Percentiles rank a stretch among this genome's conserved stretches.
Evolutionary conservation across 2,329 filamentous ascomycete genomes (phyloP).

Genomic region (Cordyceps fumosorosea): DNA sequence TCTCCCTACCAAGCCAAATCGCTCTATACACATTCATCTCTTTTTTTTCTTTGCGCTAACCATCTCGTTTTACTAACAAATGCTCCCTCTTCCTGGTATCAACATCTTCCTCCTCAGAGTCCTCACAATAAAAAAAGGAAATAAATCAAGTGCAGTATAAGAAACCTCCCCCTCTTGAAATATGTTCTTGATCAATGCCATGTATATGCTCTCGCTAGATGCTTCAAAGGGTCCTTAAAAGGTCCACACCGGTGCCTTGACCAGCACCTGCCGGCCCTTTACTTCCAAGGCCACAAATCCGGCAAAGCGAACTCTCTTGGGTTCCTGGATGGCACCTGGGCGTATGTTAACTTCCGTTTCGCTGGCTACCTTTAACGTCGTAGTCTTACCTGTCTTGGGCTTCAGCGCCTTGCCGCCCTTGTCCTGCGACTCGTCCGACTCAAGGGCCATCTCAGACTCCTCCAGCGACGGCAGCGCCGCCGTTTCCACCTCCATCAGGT

Average conservation of each 20-base stretch:
- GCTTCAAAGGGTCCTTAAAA: conserved; percentile 31
- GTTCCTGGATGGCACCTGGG: conserved; percentile 38
- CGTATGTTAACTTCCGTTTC: conserved; percentile 21
- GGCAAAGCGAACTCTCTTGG: conserved; percentile 61
- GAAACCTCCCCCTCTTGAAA: neutral
- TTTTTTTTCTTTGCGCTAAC: neutral
- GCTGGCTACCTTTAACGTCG: conserved; percentile 2
- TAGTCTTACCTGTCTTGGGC: conserved; percentile 33
- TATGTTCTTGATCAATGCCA: conserved; percentile 3
- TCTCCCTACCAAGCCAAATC: neutral
- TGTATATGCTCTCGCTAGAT: conserved; percentile 6
- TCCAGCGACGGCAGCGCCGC: conserved; percentile 54
- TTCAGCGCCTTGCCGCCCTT: conserved; percentile 39
- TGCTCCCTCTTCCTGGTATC: conserved; percentile 4
- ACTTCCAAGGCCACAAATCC: conserved; percentile 72
- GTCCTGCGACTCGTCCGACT: conserved; percentile 32
- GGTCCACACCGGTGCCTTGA: conserved; percentile 70
- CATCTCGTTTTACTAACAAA: neutral
- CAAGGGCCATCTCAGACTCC: conserved; percentile 29
- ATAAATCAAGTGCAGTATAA: neutral
- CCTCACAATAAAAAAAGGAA: neutral
- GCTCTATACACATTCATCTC: neutral
- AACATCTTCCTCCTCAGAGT: neutral
- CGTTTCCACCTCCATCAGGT: conserved; percentile 86
- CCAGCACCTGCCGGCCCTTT: conserved; percentile 64